Evolutionary conservation across 1,284 basidiomycete genomes (phyloP), one percentile per base, ranked within the genome.

Genomic region (Rhodofomes roseus): DNA sequence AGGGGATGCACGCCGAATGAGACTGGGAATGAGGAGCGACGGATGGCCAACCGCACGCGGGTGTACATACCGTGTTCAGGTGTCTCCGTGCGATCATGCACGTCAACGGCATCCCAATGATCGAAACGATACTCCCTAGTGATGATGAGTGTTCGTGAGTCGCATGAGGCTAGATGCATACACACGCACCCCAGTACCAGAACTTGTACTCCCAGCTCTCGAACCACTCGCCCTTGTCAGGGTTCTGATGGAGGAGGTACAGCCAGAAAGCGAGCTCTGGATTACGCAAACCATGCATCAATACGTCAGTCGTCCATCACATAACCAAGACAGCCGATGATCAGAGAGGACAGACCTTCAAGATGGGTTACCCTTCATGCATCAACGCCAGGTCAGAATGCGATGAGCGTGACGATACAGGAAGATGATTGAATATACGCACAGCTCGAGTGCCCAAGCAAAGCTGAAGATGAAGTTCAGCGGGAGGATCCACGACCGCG

Each of bases 191-290:
- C 27, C 69, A 56, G 55, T 72, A 74, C 75, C 75, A 76, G 12
- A 74, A 43, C 27, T 68, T 59, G 55, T 75, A 76, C 57, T 76
- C 75, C 72, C 72, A 74, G 60, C 75, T 76, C 12, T 66, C 69
- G 59, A 92, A 91, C 89, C 89, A 92, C 39, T 83, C 77, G 2
- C 84, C 80, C 65, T 85, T 84, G 37, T 77, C 73, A 0, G 86
- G 85, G 1, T 85, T 85, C 73, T 90, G 89, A 62, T 89, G 82
- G 37, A 90, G 77, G 12, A 91, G 79, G 69, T 90, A 92, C 34
- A 91, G 66, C 89, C 89, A 92, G 66, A 92, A 92, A 0, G 83
- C 78, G 16, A 91, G 77, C 68, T 92, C 90, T 90, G 70, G 27
- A 46, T n/a, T n/a, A n/a, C n/a, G n/a, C n/a, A n/a, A n/a, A n/a